These are phyloP conservation scores for Saturnispora bothae DNA, from an alignment of 805 yeast species.

Conservation along the genomic window DNA sequence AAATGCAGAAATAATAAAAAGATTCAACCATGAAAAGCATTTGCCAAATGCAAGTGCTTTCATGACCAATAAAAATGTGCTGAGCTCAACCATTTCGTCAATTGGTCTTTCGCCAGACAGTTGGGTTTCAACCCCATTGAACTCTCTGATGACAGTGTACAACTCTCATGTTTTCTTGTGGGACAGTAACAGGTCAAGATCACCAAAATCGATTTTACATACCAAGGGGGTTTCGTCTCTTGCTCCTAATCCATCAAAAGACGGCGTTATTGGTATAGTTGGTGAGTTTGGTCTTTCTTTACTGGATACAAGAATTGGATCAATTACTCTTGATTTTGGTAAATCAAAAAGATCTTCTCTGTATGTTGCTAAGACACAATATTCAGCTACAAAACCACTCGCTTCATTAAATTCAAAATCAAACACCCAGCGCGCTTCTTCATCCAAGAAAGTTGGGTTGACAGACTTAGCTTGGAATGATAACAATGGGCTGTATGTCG, in stretches of 20 bases:
- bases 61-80: slow-evolving; percentile 10
- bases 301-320: slow-evolving; percentile 50
- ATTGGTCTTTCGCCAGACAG: slow-evolving; percentile 28
- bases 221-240: slow-evolving; percentile 41
- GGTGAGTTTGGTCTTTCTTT: slow-evolving; percentile 68
- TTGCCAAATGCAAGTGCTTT: slow-evolving; percentile 20
- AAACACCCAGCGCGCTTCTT: no score
- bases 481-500: slow-evolving; percentile 49
- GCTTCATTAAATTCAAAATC: no score
- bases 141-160: slow-evolving; percentile 50
- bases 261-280: slow-evolving; percentile 50
- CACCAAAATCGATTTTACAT: slow-evolving; percentile 46
- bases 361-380: slow-evolving; percentile 5
- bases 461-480: slow-evolving; percentile 51
- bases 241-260: slow-evolving; percentile 36
- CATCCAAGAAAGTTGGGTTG: slow-evolving; percentile 24
- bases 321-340: background rate
- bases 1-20: slow-evolving; percentile 64
- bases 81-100: slow-evolving; percentile 24
- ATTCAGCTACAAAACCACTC: background rate
- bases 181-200: slow-evolving; percentile 53
- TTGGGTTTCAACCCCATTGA: slow-evolving; percentile 34
- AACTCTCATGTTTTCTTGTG: slow-evolving; percentile 66
- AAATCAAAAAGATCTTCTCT: slow-evolving; percentile 3
- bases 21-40: slow-evolving; percentile 72